phyloP scores from a whole-genome alignment of 331 rosid species.

The Malus hybrid region DNA sequence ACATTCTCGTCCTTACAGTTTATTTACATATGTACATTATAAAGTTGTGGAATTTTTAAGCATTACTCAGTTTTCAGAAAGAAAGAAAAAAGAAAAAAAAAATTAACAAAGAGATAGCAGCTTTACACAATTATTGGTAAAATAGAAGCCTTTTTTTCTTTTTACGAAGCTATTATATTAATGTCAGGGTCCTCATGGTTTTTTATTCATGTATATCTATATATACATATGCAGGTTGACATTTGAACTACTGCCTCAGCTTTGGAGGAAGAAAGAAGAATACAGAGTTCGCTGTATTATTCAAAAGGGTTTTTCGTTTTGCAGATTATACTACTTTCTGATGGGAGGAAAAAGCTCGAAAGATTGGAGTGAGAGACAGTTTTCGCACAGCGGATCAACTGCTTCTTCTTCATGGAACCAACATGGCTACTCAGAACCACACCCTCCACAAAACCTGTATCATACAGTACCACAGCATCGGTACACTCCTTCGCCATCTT shows the following conservation, averaged over 20 bases:
- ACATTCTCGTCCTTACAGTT: background rate
- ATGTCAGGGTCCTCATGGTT: background rate
- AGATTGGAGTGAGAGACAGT: conserved; percentile 25
- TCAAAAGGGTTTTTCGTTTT: background rate
- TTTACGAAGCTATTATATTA: background rate
- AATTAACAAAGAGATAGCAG: background rate
- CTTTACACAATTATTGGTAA: background rate
- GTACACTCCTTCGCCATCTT: conserved; percentile 31
- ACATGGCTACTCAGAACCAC: conserved; percentile 31
- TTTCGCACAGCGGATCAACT: conserved; percentile 18
- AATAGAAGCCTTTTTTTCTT: background rate
- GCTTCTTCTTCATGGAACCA: conserved; percentile 43
- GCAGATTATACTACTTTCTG: background rate
- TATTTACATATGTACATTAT: background rate
- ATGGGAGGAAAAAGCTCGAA: conserved; percentile 59
- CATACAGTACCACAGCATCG: conserved; percentile 32
- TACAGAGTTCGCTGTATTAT: conserved; percentile 2
- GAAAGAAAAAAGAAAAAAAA: background rate
- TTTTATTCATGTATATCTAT: background rate
- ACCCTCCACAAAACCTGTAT: conserved; percentile 24
- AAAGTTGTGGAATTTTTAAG: background rate
- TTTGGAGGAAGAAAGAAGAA: too few species aligned
- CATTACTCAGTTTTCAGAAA: background rate
- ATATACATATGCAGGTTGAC: background rate
- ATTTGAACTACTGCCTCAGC: background rate